These are phyloP conservation scores for Aegilops umbellulata DNA, from an alignment of 176 grass and related monocot genomes.

Conservation along the genomic window DNA sequence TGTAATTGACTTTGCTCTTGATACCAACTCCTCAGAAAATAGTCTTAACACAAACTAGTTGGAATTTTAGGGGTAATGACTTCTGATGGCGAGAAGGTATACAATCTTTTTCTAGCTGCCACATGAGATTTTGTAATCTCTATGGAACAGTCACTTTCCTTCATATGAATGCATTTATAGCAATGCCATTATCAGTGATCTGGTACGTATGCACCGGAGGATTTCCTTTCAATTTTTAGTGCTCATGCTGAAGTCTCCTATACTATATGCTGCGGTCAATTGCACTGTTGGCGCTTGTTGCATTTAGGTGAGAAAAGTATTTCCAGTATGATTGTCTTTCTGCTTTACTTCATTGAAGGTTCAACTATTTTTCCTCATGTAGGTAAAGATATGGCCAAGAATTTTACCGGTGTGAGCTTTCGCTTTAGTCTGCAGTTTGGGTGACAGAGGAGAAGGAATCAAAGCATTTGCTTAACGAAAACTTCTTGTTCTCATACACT, in stretches of 20 bases:
- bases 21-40: background rate
- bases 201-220: background rate
- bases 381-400: background rate
- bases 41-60: background rate
- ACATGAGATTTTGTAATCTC: background rate
- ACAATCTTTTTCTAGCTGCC: background rate
- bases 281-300: background rate
- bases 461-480: no score
- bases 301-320: background rate
- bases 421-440: no score
- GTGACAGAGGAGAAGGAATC: no score
- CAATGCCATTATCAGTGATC: background rate
- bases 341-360: background rate
- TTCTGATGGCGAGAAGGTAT: background rate
- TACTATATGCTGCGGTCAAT: background rate
- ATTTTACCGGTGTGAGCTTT: background rate
- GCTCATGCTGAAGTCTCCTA: background rate
- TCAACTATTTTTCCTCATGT: background rate
- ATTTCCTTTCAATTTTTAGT: background rate
- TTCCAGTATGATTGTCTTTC: background rate
- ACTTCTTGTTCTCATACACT: no score
- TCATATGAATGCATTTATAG: background rate
- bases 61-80: background rate
- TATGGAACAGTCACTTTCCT: background rate
- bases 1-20: background rate